Percentiles rank a stretch among this genome's conserved stretches.
These are phyloP conservation scores for Penicillium waksmanii DNA, from an alignment of 495 filamentous ascomycete species.

Conservation along the genomic window DNA sequence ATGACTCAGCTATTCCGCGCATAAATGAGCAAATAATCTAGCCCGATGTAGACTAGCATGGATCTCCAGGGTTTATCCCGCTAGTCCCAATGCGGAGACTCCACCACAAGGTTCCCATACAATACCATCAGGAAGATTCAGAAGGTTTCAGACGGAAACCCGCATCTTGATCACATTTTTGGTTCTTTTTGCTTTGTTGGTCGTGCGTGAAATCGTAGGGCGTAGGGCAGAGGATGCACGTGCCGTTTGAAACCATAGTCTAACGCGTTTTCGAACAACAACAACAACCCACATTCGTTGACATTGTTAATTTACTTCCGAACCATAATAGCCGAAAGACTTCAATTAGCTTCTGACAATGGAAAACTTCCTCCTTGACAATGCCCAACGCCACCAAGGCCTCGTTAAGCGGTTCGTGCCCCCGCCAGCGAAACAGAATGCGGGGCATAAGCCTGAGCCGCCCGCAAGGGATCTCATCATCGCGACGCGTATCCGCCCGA, in stretches of 20 bases:
- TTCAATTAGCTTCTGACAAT: background rate
- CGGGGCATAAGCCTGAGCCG: background rate
- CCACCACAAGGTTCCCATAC: background rate
- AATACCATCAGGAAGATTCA: no score
- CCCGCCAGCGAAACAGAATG: background rate
- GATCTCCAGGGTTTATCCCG: background rate
- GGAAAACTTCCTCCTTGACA: slow-evolving; percentile 1
- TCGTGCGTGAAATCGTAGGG: no score
- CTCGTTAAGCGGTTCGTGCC: slow-evolving; percentile 7
- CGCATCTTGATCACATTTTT: background rate
- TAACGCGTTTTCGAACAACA: no score
- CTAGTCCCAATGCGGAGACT: background rate
- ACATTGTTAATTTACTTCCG: no score
- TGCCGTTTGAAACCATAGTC: no score
- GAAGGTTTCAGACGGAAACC: background rate
- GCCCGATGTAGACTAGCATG: background rate
- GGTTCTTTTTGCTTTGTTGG: no score
- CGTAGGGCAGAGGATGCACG: no score
- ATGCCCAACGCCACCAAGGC: slow-evolving; percentile 2
- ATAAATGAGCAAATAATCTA: background rate
- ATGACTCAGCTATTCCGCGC: background rate
- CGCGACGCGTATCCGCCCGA: slow-evolving; percentile 16
- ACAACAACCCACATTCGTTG: no score
- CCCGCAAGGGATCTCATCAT: slow-evolving; percentile 5
- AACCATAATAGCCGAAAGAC: background rate